These are phyloP conservation scores for Wickerhamomyces sydowiorum DNA, from an alignment of 805 yeast species.

Conservation along the genomic window DNA sequence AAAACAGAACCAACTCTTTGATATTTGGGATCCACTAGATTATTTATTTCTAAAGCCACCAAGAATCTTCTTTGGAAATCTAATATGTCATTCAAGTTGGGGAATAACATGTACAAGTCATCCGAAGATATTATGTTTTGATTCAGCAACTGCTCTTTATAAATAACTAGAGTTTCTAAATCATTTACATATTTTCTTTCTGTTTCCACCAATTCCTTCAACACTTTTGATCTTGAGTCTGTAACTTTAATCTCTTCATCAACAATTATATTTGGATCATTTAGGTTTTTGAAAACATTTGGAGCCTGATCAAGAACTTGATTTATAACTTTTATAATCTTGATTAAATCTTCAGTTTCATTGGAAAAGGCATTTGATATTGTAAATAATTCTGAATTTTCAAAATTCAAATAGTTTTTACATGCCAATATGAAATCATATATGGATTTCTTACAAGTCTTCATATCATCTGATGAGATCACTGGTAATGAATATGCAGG, in stretches of 20 bases:
- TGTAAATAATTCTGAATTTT: conserved; percentile 81
- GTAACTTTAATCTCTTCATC: conserved; percentile 26
- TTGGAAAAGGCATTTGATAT: conserved; percentile 86
- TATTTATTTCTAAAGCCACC: conserved; percentile 85
- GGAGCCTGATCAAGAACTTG: conserved; percentile 54
- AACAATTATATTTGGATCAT: conserved; percentile 21
- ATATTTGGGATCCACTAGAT: conserved; percentile 61
- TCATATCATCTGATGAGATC: conserved; percentile 72
- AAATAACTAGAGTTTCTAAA: conserved; percentile 64
- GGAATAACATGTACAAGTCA: conserved; percentile 75
- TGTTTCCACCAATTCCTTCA: conserved; percentile 78
- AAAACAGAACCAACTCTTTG: conserved; percentile 90
- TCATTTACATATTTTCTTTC: conserved; percentile 94
- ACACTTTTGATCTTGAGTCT: conserved; percentile 69
- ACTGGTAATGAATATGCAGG: conserved; percentile 55
- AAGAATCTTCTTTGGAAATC: conserved; percentile 90
- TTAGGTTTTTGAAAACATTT: conserved; percentile 31
- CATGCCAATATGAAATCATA: conserved; percentile 89
- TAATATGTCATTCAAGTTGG: conserved; percentile 74
- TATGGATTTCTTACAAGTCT: conserved; percentile 81
- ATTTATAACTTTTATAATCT: conserved; percentile 68
- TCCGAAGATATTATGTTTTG: conserved; percentile 72
- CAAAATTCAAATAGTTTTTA: conserved; percentile 63
- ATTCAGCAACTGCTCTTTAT: conserved; percentile 60
- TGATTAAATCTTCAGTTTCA: conserved; percentile 69